These are phyloP conservation scores for Aaosphaeria arxii DNA, from an alignment of 2,329 filamentous ascomycete genomes.

Conservation along the genomic window DNA sequence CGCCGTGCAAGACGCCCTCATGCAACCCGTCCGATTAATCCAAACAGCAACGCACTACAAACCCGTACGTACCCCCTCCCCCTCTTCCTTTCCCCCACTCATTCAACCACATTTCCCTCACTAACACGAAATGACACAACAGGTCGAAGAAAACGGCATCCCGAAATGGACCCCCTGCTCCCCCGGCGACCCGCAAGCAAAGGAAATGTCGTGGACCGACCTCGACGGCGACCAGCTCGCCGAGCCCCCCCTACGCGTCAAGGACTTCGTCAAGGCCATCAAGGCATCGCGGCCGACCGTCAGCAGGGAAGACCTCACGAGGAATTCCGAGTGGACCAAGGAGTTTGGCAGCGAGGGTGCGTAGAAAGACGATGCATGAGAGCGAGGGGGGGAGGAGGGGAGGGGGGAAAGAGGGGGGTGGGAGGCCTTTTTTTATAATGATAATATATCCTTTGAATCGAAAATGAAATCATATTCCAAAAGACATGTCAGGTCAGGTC, in stretches of 20 bases:
- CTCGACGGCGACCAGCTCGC: slow-evolving; percentile 80
- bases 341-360: slow-evolving; percentile 93
- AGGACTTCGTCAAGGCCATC: slow-evolving; percentile 92
- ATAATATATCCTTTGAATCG: background rate
- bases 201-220: slow-evolving; percentile 92
- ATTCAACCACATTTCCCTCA: too few species aligned
- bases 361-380: slow-evolving; percentile 23
- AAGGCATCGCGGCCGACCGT: slow-evolving; percentile 87
- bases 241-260: slow-evolving; percentile 80
- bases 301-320: slow-evolving; percentile 76
- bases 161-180: slow-evolving; percentile 85
- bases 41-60: slow-evolving; percentile 98
- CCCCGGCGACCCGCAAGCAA: slow-evolving; percentile 79
- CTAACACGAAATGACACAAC: too few species aligned
- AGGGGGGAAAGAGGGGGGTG: background rate
- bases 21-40: slow-evolving; percentile 96
- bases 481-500: too few species aligned
- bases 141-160: slow-evolving; percentile 68
- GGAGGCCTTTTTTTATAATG: background rate
- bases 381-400: background rate
- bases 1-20: slow-evolving; percentile 90
- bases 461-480: too few species aligned
- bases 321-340: slow-evolving; percentile 88
- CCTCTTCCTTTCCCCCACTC: background rate
- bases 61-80: slow-evolving; percentile 55